Evolutionary conservation across 2,329 filamentous ascomycete genomes (phyloP), one percentile per base, ranked within the genome.

Genomic region (Zelopaecilomyces penicillatus): DNA sequence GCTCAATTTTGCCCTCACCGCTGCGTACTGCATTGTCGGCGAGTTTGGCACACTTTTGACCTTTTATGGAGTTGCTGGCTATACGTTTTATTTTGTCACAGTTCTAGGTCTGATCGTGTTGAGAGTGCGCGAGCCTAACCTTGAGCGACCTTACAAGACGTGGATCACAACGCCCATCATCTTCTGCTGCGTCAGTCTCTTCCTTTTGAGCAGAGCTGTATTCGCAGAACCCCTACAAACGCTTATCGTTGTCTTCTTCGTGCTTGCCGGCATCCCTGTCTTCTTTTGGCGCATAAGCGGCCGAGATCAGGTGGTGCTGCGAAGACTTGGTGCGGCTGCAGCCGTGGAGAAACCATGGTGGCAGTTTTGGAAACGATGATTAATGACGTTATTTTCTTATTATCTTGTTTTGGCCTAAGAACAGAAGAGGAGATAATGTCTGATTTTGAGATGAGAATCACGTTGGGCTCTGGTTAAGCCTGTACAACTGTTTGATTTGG

Each of bases 141-240:
- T 98, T 38, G 89, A 96, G 63, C 71, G 93, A 28, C 91, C 93
- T 1, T 98, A 98, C 66, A 83, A 82, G 62, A 95, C 90, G 3
- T 98, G 91, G 93, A 95, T 98, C 58, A 85, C 84, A 1, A 98
- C 93, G 3, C 93, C 93, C 8, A 91, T 98, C 52, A 91, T 96
- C 45, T 98, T 98, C 63, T 98, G 93, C 75, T 98, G 93, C 60
- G 93, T 98, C 34, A 95, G 87, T 61, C 65, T 98, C 52, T 98
- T 98, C 61, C 65, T 98, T 52, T 76, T 98, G 36, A 90, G 82
- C 58, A 75, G 93, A 41, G 89, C 90, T 4, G 82, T 97, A 10
- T 93, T 98, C 60, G 85, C 89, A 30, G 83, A 95, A 65, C 93
- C 93, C 4, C 56, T 95, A 42, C 90, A 98, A 72, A 95, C 91